Evolutionary conservation across 2,329 filamentous ascomycete genomes (phyloP).

Genomic region (Alternaria ethzedia): DNA sequence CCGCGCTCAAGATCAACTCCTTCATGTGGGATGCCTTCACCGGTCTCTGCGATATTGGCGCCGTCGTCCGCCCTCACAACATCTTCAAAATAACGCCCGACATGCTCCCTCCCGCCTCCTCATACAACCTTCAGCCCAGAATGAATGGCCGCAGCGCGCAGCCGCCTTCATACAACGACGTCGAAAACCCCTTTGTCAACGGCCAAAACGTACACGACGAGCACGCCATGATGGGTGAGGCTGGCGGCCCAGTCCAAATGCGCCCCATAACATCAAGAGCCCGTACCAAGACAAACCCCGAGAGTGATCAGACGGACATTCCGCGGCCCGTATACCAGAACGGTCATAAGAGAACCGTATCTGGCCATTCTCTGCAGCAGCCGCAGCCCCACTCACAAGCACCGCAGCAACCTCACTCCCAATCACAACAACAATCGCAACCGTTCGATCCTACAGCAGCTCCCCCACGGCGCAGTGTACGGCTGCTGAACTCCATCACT

Average conservation of each 20-base stretch:
- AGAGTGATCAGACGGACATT: slow-evolving; percentile 48
- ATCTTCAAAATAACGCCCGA: slow-evolving; percentile 80
- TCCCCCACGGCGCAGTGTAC: slow-evolving; percentile 53
- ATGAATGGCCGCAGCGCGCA: slow-evolving; percentile 52
- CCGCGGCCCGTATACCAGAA: slow-evolving; percentile 46
- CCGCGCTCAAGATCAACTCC: slow-evolving; percentile 86
- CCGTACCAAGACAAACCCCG: slow-evolving; percentile 49
- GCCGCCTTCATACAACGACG: slow-evolving; percentile 37
- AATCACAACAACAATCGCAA: slow-evolving; percentile 24
- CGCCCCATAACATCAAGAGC: slow-evolving; percentile 49
- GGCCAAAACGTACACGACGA: slow-evolving; percentile 50
- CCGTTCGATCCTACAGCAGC: slow-evolving; percentile 51
- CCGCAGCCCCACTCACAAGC: neutral
- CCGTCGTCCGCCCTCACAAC: slow-evolving; percentile 79
- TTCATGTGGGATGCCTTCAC: slow-evolving; percentile 99
- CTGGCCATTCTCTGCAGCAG: slow-evolving; percentile 70
- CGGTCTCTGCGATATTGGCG: slow-evolving; percentile 81
- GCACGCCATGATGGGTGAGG: slow-evolving; percentile 52
- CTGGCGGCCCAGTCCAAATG: slow-evolving; percentile 45
- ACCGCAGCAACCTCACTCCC: neutral
- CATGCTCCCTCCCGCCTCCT: slow-evolving; percentile 55
- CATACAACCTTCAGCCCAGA: slow-evolving; percentile 50
- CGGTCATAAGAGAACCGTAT: slow-evolving; percentile 90
- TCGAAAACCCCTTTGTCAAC: slow-evolving; percentile 58
- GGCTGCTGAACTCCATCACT: slow-evolving; percentile 55